Base-by-base conservation (phyloP, 805 yeast species). In the Diddensiella santjacobensis region DNA sequence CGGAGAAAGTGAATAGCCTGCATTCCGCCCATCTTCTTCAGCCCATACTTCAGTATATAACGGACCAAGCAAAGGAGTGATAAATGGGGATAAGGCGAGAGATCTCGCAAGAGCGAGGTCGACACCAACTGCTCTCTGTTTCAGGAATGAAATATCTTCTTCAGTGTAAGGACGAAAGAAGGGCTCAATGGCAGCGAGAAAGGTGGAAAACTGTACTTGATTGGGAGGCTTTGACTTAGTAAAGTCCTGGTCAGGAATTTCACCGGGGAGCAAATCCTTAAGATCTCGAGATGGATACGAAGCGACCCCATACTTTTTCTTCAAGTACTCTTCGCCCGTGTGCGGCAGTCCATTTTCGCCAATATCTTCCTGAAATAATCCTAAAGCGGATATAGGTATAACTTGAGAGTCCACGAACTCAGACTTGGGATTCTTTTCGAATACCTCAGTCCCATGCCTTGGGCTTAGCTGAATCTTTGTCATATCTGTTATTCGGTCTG, bases 201-300 rank as follows among this genome's bases (percentile, higher is more conserved):
- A 93, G 0, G 99, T 90, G 10, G 86, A 74, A 63, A 86, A 89
- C 61, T 89, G 96, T 15, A 91, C 93, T 69, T 93, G 99, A 65
- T 88, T 91, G 2, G 88, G 68, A 17, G 90, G 90, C 60, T 90
- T 91, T 11, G 83, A 79, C 53, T 81, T 80, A 3, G 96, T 83
- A 57, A 87, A 88, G 66, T 93, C 98, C 48, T 75, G 77, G 63
- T 86, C 81, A 8, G 99, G 99, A 22, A 89, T 82, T 30, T 74
- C 79, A 2, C 99, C 99, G 0, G 99, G 96, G 24, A 93, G 71
- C 52, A 84, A 66, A 47, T 81, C 84, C 55, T 79, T 73, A 40
- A 93, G 70, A 61, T 90, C 96, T 35, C 73, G 73, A 26, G 81
- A 78, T 0, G 99, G 99, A 63, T 81, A 93, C n/a, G 90, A 81